Conservation (phyloP, 2,329 filamentous ascomycete genomes). For the Fusarium sp. region DNA sequence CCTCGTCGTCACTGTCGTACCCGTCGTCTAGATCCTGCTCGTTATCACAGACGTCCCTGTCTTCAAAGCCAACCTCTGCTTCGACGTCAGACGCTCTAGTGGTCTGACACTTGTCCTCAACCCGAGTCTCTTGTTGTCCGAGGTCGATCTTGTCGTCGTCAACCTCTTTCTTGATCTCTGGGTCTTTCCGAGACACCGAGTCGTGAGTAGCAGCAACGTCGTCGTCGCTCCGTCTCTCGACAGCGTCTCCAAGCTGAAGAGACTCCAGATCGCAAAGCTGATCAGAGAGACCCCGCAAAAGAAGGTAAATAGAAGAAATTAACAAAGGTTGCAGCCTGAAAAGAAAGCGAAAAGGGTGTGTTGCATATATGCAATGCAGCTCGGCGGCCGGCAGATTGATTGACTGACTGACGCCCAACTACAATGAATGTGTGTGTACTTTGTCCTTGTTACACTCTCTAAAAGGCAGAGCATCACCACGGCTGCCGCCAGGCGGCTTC, state of each 20-base stretch:
- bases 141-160: not conserved
- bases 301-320: not conserved
- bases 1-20: constrained; percentile 36
- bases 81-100: not conserved
- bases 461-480: constrained; percentile 13
- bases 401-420: constrained; percentile 2
- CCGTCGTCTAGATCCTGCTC: constrained; percentile 6
- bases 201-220: constrained; percentile 31
- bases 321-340: not conserved
- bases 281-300: not conserved
- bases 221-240: constrained; percentile 24
- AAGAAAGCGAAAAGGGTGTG: constrained; percentile 15
- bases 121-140: constrained; percentile 1
- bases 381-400: constrained; percentile 14
- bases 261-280: constrained; percentile 26
- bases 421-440: constrained; percentile 1
- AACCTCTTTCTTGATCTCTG: constrained; percentile 10
- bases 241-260: constrained; percentile 19
- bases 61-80: not conserved
- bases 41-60: not conserved
- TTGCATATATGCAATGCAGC: constrained; percentile 26
- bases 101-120: not conserved
- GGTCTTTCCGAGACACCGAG: constrained; percentile 13
- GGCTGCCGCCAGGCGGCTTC: not conserved
- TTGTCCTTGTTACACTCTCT: constrained; percentile 17